These are phyloP conservation scores for Erigeron philadelphicus DNA, from an alignment of 140 eudicot species.

Conservation along the genomic window DNA sequence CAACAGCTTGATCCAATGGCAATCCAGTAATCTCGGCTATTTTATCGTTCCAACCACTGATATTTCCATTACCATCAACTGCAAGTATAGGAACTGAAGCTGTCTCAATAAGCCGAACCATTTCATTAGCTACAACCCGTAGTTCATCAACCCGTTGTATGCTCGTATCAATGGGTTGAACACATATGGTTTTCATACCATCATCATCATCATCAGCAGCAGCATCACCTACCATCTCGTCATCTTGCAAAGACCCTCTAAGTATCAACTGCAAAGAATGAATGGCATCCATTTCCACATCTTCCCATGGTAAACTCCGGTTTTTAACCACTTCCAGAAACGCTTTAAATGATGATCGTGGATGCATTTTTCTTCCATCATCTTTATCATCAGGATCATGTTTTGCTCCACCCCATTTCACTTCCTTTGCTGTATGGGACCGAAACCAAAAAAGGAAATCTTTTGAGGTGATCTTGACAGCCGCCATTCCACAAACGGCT, in stretches of 20 bases:
- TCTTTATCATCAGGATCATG: slow-evolving; percentile 60
- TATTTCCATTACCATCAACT: slow-evolving; percentile 47
- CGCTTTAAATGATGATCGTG: slow-evolving; percentile 63
- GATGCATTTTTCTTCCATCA: slow-evolving; percentile 56
- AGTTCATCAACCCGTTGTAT: slow-evolving; percentile 46
- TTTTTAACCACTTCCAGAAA: slow-evolving; percentile 62
- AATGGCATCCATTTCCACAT: slow-evolving; percentile 69
- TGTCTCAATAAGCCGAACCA: slow-evolving; percentile 67
- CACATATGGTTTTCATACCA: slow-evolving; percentile 46
- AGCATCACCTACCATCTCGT: slow-evolving; percentile 18
- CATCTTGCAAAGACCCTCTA: slow-evolving; percentile 52
- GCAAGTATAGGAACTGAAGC: slow-evolving; percentile 65
- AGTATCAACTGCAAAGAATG: slow-evolving; percentile 61
- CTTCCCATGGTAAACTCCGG: slow-evolving; percentile 69
- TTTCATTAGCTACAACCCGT: slow-evolving; percentile 51
- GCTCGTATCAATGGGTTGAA: slow-evolving; percentile 37
- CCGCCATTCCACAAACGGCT: slow-evolving; percentile 70
- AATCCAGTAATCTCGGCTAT: slow-evolving; percentile 56
- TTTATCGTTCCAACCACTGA: slow-evolving; percentile 64
- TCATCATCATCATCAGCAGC: slow-evolving; percentile 33
- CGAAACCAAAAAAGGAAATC: slow-evolving; percentile 66
- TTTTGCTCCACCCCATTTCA: slow-evolving; percentile 77
- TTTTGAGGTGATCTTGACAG: slow-evolving; percentile 49
- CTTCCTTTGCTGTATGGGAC: slow-evolving; percentile 59
- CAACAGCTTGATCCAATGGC: slow-evolving; percentile 46